Conservation (phyloP, 768 basidiomycete species). For the Lenzites betulinus region DNA sequence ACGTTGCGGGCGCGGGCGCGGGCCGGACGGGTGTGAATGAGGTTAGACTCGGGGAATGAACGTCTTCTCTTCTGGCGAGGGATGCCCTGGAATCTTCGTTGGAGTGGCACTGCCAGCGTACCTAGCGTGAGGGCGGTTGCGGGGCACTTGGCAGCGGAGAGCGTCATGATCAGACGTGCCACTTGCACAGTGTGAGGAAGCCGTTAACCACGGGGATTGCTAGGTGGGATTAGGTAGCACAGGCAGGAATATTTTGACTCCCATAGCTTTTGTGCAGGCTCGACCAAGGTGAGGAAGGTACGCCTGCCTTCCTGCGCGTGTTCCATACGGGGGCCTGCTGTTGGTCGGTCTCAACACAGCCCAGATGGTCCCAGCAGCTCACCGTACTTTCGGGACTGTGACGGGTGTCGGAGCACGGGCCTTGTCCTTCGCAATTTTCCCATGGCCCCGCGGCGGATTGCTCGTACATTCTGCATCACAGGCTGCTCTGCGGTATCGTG, state of each 20-base stretch:
- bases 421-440: neutral
- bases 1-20: slow-evolving; percentile 14
- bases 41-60: slow-evolving; percentile 14
- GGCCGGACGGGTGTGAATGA: neutral
- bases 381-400: neutral
- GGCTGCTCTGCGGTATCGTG: neutral
- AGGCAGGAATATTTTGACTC: neutral
- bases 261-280: neutral
- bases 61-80: slow-evolving; percentile 12
- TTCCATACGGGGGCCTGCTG: neutral
- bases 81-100: neutral
- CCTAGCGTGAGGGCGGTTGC: neutral
- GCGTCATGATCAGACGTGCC: neutral
- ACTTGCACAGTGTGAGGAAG: neutral
- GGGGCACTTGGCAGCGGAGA: neutral
- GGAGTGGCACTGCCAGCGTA: slow-evolving; percentile 15
- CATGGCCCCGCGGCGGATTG: slow-evolving; percentile 1
- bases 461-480: neutral
- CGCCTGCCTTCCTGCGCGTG: neutral
- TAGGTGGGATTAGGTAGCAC: neutral
- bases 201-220: neutral
- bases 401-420: slow-evolving; percentile 9
- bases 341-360: neutral
- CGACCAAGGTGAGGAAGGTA: neutral
- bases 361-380: neutral